Evolutionary conservation across 495 filamentous ascomycete genomes (phyloP).

Genomic region (Talaromyces thailandensis): DNA sequence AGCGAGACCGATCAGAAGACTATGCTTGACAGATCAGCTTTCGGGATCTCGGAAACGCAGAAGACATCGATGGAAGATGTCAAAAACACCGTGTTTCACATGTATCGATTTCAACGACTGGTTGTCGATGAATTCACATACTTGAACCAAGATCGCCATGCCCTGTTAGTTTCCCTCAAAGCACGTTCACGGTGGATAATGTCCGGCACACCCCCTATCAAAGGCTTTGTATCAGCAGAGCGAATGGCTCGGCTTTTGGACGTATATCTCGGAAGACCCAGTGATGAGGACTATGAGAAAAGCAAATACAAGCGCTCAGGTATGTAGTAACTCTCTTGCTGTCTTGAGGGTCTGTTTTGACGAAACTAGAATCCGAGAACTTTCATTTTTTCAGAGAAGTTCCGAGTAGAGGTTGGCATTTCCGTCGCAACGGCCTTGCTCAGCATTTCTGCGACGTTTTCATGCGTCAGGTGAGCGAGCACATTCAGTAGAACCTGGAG

Average conservation of each 20-base stretch:
- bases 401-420: slow-evolving; percentile 43
- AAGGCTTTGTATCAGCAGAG: slow-evolving; percentile 50
- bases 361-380: slow-evolving; percentile 30
- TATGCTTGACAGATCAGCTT: not conserved
- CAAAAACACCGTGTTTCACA: slow-evolving; percentile 39
- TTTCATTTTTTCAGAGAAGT: slow-evolving; percentile 35
- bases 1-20: not conserved
- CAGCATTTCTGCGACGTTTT: slow-evolving; percentile 46
- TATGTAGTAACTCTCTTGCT: slow-evolving; percentile 10
- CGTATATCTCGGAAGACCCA: slow-evolving; percentile 44
- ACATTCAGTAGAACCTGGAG: too few relatives aligned
- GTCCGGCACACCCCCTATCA: slow-evolving; percentile 55
- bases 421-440: slow-evolving; percentile 35
- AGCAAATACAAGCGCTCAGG: slow-evolving; percentile 24
- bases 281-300: slow-evolving; percentile 28
- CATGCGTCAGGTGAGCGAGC: slow-evolving; percentile 28
- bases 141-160: slow-evolving; percentile 24
- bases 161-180: slow-evolving; percentile 23
- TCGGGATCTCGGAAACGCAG: slow-evolving; percentile 15
- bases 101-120: slow-evolving; percentile 52
- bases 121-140: slow-evolving; percentile 66
- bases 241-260: slow-evolving; percentile 46
- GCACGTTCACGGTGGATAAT: slow-evolving; percentile 56
- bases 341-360: not conserved
- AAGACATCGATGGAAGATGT: slow-evolving; percentile 7